phyloP scores from a whole-genome alignment of 2,329 filamentous ascomycete genomes.

The Pseudogymnoascus sp. region DNA sequence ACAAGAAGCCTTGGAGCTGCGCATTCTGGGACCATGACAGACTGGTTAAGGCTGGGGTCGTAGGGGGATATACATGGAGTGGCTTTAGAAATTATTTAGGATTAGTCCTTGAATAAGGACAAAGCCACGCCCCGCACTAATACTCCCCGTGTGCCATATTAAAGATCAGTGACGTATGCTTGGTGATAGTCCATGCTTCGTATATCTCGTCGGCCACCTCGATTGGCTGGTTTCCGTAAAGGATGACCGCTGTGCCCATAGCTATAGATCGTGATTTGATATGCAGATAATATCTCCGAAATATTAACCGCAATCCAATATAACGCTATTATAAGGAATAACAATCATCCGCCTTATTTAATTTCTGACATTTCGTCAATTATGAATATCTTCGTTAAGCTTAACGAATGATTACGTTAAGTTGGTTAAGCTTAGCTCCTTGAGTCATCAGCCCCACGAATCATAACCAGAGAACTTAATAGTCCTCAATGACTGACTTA shows the following conservation, averaged over 20 bases:
- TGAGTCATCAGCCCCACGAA: neutral
- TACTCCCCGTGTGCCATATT: neutral
- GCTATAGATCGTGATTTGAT: neutral
- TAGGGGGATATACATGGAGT: neutral
- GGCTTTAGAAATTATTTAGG: too few species aligned
- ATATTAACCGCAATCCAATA: neutral
- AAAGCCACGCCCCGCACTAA: too few species aligned
- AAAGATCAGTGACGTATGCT: neutral
- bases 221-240: neutral
- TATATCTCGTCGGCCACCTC: neutral
- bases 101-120: too few species aligned
- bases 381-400: neutral
- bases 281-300: neutral
- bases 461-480: neutral
- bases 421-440: neutral
- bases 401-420: neutral
- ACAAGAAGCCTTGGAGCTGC: too few species aligned
- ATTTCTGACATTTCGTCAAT: neutral
- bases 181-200: neutral
- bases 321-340: neutral
- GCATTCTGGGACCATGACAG: neutral
- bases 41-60: neutral
- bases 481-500: neutral
- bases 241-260: neutral
- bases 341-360: neutral